Evolutionary conservation across 2,329 filamentous ascomycete genomes (phyloP).

Genomic region (Escovopsis sp.): DNA sequence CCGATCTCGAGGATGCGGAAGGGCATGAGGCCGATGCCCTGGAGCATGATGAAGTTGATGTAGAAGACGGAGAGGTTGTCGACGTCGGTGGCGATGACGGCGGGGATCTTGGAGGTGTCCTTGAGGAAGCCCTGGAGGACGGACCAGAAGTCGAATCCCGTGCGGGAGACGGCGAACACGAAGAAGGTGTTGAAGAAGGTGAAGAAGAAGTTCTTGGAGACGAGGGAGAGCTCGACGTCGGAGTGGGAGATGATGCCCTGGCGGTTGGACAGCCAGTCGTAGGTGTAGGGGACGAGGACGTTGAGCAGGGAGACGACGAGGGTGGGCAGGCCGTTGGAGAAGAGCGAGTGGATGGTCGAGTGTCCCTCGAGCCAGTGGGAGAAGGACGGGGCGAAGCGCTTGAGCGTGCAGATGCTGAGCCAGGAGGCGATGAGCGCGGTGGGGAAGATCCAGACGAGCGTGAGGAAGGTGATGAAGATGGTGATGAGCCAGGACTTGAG

Average conservation of each 20-base stretch:
- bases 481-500: conserved; percentile 74
- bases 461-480: conserved; percentile 64
- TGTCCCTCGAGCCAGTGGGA: conserved; percentile 53
- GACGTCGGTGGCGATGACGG: conserved; percentile 59
- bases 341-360: conserved; percentile 54
- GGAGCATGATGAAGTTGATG: conserved; percentile 82
- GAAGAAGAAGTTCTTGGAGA: conserved; percentile 99
- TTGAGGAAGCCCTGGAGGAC: conserved; percentile 59
- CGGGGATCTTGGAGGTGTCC: conserved; percentile 66
- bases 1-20: conserved; percentile 86
- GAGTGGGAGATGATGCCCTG: conserved; percentile 94
- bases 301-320: conserved; percentile 75
- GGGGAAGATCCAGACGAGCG: conserved; percentile 75
- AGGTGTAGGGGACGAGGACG: conserved; percentile 79
- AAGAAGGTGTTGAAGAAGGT: conserved; percentile 98
- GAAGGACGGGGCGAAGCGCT: conserved; percentile 54
- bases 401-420: conserved; percentile 67
- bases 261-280: conserved; percentile 78
- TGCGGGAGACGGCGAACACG: conserved; percentile 78
- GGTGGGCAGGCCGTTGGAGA: conserved; percentile 80
- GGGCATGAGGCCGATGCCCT: conserved; percentile 84
- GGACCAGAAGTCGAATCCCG: conserved; percentile 59
- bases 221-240: conserved; percentile 84
- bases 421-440: conserved; percentile 66
- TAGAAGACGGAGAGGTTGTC: conserved; percentile 70